Conservation (phyloP, 768 basidiomycete genomes). For the Mycena polygramma region DNA sequence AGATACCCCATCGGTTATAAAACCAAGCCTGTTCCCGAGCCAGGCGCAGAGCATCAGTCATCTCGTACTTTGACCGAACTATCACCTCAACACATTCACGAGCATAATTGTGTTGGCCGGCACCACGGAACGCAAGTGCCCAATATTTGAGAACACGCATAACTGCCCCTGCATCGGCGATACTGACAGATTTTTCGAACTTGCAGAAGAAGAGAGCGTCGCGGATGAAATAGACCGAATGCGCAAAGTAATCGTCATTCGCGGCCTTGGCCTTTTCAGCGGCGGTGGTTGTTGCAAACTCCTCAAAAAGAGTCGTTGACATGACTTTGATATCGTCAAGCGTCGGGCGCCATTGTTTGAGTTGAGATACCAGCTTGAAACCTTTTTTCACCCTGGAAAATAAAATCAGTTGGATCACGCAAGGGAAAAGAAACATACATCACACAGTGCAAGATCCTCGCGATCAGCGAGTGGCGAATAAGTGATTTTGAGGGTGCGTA, state of each 20-base stretch:
- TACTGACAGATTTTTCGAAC: constrained; percentile 47
- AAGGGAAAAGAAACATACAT: too few species aligned
- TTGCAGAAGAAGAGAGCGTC: constrained; percentile 45
- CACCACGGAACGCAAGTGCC: constrained; percentile 42
- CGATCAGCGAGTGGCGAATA: constrained; percentile 47
- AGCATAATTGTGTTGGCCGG: constrained; percentile 46
- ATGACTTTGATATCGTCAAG: constrained; percentile 22
- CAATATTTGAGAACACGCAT: constrained; percentile 42
- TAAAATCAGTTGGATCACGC: too few species aligned
- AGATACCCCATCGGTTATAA: constrained; percentile 44
- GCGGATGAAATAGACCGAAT: constrained; percentile 45
- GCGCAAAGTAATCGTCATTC: constrained; percentile 37
- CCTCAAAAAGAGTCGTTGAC: constrained; percentile 6
- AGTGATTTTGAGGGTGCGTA: constrained; percentile 47
- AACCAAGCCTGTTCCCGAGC: constrained; percentile 46
- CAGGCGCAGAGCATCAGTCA: constrained; percentile 23
- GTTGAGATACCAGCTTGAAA: constrained; percentile 29
- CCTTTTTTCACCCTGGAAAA: too few species aligned
- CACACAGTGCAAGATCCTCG: constrained; percentile 40
- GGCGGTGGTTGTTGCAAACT: constrained; percentile 26
- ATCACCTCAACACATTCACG: constrained; percentile 41
- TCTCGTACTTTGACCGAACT: constrained; percentile 39
- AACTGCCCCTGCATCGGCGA: constrained; percentile 42
- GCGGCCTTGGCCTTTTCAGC: constrained; percentile 30
- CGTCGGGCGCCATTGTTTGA: constrained; percentile 28